Conservation (phyloP, 23 red algal genomes). For the Cyanidiococcus yangmingshanensis region DNA sequence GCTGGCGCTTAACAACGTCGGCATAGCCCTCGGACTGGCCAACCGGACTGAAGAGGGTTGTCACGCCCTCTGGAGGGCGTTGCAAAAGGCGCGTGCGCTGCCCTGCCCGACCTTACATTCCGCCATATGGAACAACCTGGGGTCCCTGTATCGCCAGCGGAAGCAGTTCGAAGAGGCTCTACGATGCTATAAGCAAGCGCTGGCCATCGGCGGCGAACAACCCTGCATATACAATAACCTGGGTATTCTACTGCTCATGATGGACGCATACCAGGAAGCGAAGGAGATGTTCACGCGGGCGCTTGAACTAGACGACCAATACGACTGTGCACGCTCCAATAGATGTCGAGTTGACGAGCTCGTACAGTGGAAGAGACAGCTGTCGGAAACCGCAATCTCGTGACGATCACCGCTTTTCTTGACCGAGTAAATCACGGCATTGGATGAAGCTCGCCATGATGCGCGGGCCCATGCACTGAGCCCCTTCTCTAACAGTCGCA, state of each 20-base stretch:
- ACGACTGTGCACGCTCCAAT: conserved; percentile 59
- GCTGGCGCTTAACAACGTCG: neutral
- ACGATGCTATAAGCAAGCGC: neutral
- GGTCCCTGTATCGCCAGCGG: conserved; percentile 6
- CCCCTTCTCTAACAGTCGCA: too few species aligned
- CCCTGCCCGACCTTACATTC: neutral
- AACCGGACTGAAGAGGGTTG: neutral
- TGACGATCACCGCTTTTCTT: neutral
- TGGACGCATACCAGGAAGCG: conserved; percentile 28
- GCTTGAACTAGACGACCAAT: conserved; percentile 22
- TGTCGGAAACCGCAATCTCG: neutral
- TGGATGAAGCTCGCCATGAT: too few species aligned
- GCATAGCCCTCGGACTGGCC: neutral
- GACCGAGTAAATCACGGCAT: too few species aligned
- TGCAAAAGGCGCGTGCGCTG: neutral
- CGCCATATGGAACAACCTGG: neutral
- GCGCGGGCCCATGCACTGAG: too few species aligned
- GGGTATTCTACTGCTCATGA: conserved; percentile 45
- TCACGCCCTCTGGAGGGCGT: neutral
- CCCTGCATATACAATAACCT: conserved; percentile 59
- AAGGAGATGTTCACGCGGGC: conserved; percentile 35
- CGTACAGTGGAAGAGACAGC: conserved; percentile 7
- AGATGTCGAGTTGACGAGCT: conserved; percentile 24
- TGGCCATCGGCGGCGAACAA: neutral
- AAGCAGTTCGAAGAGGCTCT: neutral